Percentiles rank a stretch among this genome's conserved stretches.
These are phyloP conservation scores for Nepenthes mirabilis DNA, from an alignment of 148 eudicot genomes.

Conservation along the genomic window DNA sequence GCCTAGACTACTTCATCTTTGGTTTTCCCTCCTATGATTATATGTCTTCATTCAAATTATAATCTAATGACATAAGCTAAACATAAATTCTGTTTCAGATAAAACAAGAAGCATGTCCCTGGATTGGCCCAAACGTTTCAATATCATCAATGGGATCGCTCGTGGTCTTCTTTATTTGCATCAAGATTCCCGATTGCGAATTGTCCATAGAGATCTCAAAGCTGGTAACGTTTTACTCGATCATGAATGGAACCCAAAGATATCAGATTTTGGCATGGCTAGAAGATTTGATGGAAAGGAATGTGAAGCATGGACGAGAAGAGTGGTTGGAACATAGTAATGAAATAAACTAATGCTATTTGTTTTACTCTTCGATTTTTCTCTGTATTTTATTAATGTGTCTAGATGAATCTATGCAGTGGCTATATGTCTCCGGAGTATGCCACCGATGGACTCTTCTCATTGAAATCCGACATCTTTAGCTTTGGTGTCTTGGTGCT, in stretches of 20 bases:
- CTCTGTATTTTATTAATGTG: background rate
- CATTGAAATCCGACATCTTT: slow-evolving; percentile 23
- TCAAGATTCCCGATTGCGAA: slow-evolving; percentile 42
- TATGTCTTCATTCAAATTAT: background rate
- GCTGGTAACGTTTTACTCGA: slow-evolving; percentile 46
- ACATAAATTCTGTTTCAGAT: background rate
- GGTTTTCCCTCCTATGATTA: slow-evolving; percentile 4
- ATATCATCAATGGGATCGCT: slow-evolving; percentile 41
- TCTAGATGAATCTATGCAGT: slow-evolving; percentile 1
- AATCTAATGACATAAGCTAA: background rate
- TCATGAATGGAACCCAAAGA: slow-evolving; percentile 35
- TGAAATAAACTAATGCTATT: background rate
- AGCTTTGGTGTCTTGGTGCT: slow-evolving; percentile 34
- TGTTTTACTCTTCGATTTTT: background rate
- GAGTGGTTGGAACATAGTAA: slow-evolving; percentile 57
- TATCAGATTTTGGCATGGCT: slow-evolving; percentile 63
- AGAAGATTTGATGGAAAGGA: slow-evolving; percentile 32
- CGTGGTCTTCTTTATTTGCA: slow-evolving; percentile 51
- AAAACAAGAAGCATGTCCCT: slow-evolving; percentile 1
- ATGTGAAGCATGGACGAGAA: slow-evolving; percentile 30
- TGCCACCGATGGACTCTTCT: slow-evolving; percentile 19
- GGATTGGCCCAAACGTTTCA: slow-evolving; percentile 41
- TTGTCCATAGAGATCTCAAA: slow-evolving; percentile 52
- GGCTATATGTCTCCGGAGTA: slow-evolving; percentile 34
- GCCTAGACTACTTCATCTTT: slow-evolving; percentile 21